Conservation (phyloP, 352 stramenopile species). For the Phytophthora tubulina region DNA sequence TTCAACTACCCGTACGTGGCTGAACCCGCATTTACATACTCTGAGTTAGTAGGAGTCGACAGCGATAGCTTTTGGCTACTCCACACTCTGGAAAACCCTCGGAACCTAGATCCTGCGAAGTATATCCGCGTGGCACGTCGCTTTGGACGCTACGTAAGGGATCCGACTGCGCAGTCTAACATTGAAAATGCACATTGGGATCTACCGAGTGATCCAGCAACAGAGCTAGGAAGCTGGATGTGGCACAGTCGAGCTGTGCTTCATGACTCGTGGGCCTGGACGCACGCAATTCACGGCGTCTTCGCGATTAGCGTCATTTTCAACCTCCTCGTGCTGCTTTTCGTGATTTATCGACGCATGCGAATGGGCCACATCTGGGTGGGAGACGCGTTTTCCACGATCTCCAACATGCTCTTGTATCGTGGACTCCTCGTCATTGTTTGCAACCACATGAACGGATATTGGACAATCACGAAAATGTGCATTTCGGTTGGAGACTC, state of each 20-base stretch:
- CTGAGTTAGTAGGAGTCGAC: constrained; percentile 1
- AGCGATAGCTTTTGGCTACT: constrained; percentile 13
- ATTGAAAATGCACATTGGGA: constrained; percentile 33
- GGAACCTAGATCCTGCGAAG: constrained; percentile 16
- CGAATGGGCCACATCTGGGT: constrained; percentile 43
- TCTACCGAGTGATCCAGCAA: constrained; percentile 24
- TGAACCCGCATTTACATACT: constrained; percentile 14
- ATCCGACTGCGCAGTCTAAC: constrained; percentile 45
- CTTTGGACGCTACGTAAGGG: constrained; percentile 38
- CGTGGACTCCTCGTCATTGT: constrained; percentile 39
- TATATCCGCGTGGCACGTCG: constrained; percentile 28
- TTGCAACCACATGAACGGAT: constrained; percentile 41
- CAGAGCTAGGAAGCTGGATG: constrained; percentile 25
- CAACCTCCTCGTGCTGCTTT: constrained; percentile 27
- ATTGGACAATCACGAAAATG: constrained; percentile 39
- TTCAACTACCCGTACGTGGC: constrained; percentile 35
- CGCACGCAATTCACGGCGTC: constrained; percentile 36
- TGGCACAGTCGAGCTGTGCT: constrained; percentile 39
- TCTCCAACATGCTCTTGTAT: constrained; percentile 38
- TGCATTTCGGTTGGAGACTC: constrained; percentile 17
- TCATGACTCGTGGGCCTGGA: constrained; percentile 53
- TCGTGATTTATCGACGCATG: constrained; percentile 42
- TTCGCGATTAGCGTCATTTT: constrained; percentile 35
- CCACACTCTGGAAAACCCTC: background rate
- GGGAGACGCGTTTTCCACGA: constrained; percentile 42